Conservation (phyloP, 768 basidiomycete species). For the Boletus reticulatus region DNA sequence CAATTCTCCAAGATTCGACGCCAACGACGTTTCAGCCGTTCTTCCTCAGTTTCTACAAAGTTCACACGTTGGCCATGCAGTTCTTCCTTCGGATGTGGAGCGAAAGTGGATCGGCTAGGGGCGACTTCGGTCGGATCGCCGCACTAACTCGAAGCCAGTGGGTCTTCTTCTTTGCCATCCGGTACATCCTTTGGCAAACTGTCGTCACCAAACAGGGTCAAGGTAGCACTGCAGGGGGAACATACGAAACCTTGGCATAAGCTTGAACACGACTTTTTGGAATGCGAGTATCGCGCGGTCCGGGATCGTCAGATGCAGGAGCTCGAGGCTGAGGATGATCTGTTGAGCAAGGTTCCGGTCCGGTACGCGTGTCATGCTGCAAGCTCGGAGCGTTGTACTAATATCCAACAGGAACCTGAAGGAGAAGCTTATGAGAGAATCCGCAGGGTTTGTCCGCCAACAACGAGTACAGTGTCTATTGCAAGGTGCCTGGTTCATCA, state of each 20-base stretch:
- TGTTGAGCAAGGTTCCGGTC: constrained; percentile 81
- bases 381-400: not conserved
- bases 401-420: constrained; percentile 65
- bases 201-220: constrained; percentile 48
- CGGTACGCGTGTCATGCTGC: constrained; percentile 47
- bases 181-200: constrained; percentile 4
- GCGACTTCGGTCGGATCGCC: constrained; percentile 76
- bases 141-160: constrained; percentile 84
- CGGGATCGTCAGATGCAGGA: constrained; percentile 89
- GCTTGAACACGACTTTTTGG: constrained; percentile 77
- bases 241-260: constrained; percentile 78
- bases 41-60: constrained; percentile 79
- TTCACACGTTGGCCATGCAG: constrained; percentile 75
- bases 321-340: constrained; percentile 83
- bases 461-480: constrained; percentile 87
- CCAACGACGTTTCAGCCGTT: constrained; percentile 83
- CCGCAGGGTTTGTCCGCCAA: constrained; percentile 84
- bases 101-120: constrained; percentile 74
- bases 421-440: constrained; percentile 84
- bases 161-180: constrained; percentile 29
- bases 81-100: constrained; percentile 95
- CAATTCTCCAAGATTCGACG: constrained; percentile 53
- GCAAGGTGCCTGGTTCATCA: constrained; percentile 92
- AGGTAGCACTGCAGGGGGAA: constrained; percentile 72
- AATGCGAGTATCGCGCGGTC: constrained; percentile 82